phyloP scores from a whole-genome alignment of 2,329 filamentous ascomycete species.

The Aureobasidium sp. region DNA sequence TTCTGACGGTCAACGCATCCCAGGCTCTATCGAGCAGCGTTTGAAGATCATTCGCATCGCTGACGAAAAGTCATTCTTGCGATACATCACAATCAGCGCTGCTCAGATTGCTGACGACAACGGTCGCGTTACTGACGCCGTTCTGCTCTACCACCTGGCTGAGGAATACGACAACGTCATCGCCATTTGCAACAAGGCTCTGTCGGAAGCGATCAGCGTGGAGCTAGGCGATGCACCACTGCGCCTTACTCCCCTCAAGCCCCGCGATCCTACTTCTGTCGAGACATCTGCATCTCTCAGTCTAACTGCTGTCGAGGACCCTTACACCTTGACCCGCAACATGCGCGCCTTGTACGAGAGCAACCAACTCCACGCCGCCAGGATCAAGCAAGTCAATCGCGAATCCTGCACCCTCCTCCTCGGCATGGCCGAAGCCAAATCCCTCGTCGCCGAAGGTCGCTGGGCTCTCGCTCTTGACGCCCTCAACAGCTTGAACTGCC shows the following conservation, averaged over 20 bases:
- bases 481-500: slow-evolving; percentile 47
- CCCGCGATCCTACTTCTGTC: slow-evolving; percentile 39
- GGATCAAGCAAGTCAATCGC: slow-evolving; percentile 49
- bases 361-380: slow-evolving; percentile 51
- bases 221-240: slow-evolving; percentile 76
- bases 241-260: slow-evolving; percentile 71
- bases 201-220: slow-evolving; percentile 81
- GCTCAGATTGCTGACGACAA: slow-evolving; percentile 91
- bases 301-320: slow-evolving; percentile 59
- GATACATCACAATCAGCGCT: slow-evolving; percentile 85
- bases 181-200: slow-evolving; percentile 74
- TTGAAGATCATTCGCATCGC: slow-evolving; percentile 70
- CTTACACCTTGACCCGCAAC: slow-evolving; percentile 51
- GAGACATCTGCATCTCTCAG: slow-evolving; percentile 40
- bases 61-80: slow-evolving; percentile 76
- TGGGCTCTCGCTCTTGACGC: slow-evolving; percentile 56
- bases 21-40: slow-evolving; percentile 79
- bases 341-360: slow-evolving; percentile 55
- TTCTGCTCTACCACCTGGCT: slow-evolving; percentile 87
- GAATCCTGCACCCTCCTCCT: slow-evolving; percentile 52
- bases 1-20: slow-evolving; percentile 74
- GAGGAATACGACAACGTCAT: slow-evolving; percentile 96
- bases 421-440: slow-evolving; percentile 52
- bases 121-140: slow-evolving; percentile 85
- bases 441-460: slow-evolving; percentile 46